A percentile compares a stretch with the other conserved stretches of the same genome.
These are phyloP conservation scores for Vararia minispora DNA, from an alignment of 768 basidiomycete genomes.

Conservation along the genomic window DNA sequence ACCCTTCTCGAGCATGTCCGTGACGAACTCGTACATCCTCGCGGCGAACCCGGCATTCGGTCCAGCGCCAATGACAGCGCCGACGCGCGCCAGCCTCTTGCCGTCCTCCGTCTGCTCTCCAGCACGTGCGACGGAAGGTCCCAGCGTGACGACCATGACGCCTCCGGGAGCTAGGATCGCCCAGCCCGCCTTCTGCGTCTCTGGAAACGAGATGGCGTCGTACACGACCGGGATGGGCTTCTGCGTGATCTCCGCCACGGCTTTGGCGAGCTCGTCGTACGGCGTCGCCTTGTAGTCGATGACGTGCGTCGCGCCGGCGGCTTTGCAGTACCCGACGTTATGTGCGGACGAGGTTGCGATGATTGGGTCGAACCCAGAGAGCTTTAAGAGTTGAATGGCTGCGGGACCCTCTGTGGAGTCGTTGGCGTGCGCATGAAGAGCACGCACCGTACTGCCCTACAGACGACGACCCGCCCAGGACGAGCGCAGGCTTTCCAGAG, in stretches of 20 bases:
- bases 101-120: conserved; percentile 2
- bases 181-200: conserved; percentile 11
- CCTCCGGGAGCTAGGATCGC: conserved; percentile 10
- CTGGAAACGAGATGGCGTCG: conserved; percentile 10
- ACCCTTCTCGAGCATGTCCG: conserved; percentile 5
- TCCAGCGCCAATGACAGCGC: not conserved
- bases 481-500: conserved; percentile 31
- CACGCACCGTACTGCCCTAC: conserved; percentile 40
- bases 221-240: conserved; percentile 8
- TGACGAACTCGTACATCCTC: conserved; percentile 1
- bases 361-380: conserved; percentile 13
- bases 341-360: conserved; percentile 10
- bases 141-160: conserved; percentile 5
- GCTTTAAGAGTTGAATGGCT: conserved; percentile 11
- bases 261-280: conserved; percentile 3
- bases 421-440: not conserved
- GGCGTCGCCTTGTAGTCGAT: conserved; percentile 12
- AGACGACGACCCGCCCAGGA: conserved; percentile 37
- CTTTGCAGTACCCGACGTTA: conserved; percentile 7
- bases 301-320: conserved; percentile 12
- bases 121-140: not conserved
- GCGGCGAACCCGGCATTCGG: conserved; percentile 3
- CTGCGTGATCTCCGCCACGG: conserved; percentile 8
- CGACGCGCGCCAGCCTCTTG: not conserved
- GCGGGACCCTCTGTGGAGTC: too few species aligned